Base-by-base conservation (phyloP, 768 basidiomycete species). In the Russula earlei region DNA sequence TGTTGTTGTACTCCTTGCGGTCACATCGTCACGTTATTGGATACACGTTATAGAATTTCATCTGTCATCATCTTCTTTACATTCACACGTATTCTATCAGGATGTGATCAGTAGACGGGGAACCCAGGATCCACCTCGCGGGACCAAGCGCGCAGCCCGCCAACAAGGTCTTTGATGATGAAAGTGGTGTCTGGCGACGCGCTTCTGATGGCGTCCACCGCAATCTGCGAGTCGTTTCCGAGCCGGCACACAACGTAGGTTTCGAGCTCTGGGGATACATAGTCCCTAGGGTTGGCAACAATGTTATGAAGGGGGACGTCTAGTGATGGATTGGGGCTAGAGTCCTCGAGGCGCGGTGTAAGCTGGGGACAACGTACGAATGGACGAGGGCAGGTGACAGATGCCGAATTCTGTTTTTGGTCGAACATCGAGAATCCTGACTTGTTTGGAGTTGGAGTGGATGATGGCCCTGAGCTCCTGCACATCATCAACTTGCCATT, bases 151-250 rank as follows among this genome's bases (percentile, higher is more conserved):
- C 75, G 71, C 47, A 96, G 70, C 1, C 94, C 94, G 20, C 94
- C 93, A 8, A 88, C 72, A 4, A 94, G 75, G 68, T 95, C 87
- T 63, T 73, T 79, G 17, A 87, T 72, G 34, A 71, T 63, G 5
- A 66, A 57, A 42, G 52, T 14, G 17, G 52, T n/a, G 3, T 49
- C 67, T 20, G 58, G 63, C 46, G 65, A 63, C 8, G 70, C 72
- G 17, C 64, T 65, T 54, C 77, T 68, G 19, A 91, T 64, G 5
- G 83, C 82, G 34, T 82, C 74, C 0, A 83, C 92, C 29, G 93
- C 95, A 19, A 90, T 78, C 67, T 91, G 89, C 1, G 91, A 95
- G 68, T 97, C 95, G 65, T 97, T 98, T 5, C 95, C 94, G 20
- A 91, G 74, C 29, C 91, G 78, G 69, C 94, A 98, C 25, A 96